phyloP scores from a whole-genome alignment of 192 early-diverging fungal genomes.

The Backusella tarrabulga region DNA sequence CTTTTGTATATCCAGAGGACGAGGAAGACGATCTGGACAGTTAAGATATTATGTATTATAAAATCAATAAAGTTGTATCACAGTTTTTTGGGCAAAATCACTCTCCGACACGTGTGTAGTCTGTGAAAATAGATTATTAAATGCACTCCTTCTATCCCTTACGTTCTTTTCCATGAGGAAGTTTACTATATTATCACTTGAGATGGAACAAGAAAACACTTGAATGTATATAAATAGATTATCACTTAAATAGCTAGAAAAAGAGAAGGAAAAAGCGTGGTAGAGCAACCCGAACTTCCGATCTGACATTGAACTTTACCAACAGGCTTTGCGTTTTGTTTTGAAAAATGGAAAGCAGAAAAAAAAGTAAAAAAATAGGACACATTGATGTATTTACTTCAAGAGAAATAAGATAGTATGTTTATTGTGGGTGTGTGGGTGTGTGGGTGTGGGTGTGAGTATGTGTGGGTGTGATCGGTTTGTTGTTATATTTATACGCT shows the following conservation, averaged over 20 bases:
- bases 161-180: neutral
- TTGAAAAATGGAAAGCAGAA: neutral
- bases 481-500: neutral
- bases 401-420: neutral
- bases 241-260: neutral
- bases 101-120: neutral
- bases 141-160: neutral
- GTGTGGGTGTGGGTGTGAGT: neutral
- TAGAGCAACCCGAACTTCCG: neutral
- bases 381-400: neutral
- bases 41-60: neutral
- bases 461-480: neutral
- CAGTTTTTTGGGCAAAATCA: neutral
- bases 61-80: neutral
- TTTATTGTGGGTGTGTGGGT: neutral
- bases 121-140: neutral
- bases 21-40: neutral
- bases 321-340: neutral
- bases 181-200: neutral
- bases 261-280: neutral
- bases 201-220: neutral
- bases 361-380: neutral
- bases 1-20: neutral
- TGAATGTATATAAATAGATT: neutral
- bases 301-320: constrained; percentile 3